These are phyloP conservation scores for Fusarium chaquense DNA, from an alignment of 2,329 filamentous ascomycete genomes.

Conservation along the genomic window DNA sequence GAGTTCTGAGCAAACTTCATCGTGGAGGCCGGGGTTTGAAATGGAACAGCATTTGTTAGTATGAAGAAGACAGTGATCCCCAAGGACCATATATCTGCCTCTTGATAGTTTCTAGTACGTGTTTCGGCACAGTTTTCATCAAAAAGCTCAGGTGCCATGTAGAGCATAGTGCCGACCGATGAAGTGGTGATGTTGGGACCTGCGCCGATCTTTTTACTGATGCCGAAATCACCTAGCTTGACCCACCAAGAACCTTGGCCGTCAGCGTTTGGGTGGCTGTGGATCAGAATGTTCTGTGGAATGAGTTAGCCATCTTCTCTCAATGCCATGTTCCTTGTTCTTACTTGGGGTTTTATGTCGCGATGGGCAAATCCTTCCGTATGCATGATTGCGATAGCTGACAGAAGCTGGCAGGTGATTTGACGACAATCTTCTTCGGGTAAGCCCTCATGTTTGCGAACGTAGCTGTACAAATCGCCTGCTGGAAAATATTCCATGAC, in stretches of 20 bases:
- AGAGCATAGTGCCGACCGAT: too few species aligned
- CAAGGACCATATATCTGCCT: too few species aligned
- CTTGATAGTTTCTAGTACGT: too few species aligned
- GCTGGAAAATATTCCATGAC: not conserved
- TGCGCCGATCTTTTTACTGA: not conserved
- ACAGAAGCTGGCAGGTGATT: not conserved
- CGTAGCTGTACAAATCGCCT: not conserved
- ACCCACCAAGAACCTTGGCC: not conserved
- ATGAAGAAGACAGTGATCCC: too few species aligned
- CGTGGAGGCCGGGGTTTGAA: too few species aligned
- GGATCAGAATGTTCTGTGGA: not conserved
- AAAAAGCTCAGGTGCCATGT: too few species aligned
- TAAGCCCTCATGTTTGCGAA: not conserved
- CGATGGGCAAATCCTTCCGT: not conserved
- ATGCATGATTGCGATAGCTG: not conserved
- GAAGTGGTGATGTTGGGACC: too few species aligned
- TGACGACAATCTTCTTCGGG: not conserved
- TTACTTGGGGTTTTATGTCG: not conserved
- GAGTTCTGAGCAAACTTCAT: too few species aligned
- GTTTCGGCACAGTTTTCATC: too few species aligned
- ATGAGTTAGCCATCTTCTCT: not conserved
- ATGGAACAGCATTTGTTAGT: too few species aligned
- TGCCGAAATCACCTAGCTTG: conserved; percentile 2
- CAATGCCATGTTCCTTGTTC: not conserved
- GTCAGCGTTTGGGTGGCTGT: not conserved